Evolutionary conservation across 78 protist species (phyloP).

Genomic region (Dictyostelium intermedium): DNA sequence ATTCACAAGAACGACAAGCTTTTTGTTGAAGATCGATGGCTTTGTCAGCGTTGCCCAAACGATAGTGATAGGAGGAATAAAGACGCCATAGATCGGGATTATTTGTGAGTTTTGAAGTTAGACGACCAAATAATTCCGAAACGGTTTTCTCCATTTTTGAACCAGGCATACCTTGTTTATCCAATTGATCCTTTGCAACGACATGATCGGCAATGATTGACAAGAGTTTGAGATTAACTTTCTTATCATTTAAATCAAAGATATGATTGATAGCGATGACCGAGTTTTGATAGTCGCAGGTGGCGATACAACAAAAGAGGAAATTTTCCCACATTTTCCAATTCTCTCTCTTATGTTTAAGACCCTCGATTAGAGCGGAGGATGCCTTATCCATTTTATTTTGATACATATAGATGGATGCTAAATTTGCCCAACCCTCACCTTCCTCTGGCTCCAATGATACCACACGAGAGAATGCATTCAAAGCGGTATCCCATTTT

Average conservation of each 20-base stretch:
- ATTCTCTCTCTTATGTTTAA: constrained; percentile 63
- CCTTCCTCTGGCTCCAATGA: constrained; percentile 82
- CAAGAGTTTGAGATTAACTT: constrained; percentile 12
- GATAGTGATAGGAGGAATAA: constrained; percentile 46
- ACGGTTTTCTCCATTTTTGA: constrained; percentile 29
- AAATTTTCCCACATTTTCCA: constrained; percentile 92
- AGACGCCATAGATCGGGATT: constrained; percentile 60
- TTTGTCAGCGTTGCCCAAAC: constrained; percentile 48
- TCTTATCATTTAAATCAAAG: constrained; percentile 53
- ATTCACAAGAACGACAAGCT: constrained; percentile 38
- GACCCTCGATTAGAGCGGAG: constrained; percentile 73
- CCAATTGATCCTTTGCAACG: background rate
- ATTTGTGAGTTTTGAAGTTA: constrained; percentile 51
- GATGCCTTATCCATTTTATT: constrained; percentile 51
- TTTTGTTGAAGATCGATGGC: constrained; percentile 68
- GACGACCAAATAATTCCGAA: constrained; percentile 38
- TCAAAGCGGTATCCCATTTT: constrained; percentile 62
- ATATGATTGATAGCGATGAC: background rate
- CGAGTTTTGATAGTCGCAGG: constrained; percentile 50
- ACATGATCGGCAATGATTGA: constrained; percentile 18
- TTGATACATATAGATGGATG: constrained; percentile 72
- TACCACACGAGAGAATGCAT: constrained; percentile 69
- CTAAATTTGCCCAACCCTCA: constrained; percentile 87
- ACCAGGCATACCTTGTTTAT: constrained; percentile 11
- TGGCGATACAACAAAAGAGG: constrained; percentile 50